Evolutionary conservation across 2,329 filamentous ascomycete genomes (phyloP), one percentile per base, ranked within the genome.

Genomic region (Blastomyces gilchristii): DNA sequence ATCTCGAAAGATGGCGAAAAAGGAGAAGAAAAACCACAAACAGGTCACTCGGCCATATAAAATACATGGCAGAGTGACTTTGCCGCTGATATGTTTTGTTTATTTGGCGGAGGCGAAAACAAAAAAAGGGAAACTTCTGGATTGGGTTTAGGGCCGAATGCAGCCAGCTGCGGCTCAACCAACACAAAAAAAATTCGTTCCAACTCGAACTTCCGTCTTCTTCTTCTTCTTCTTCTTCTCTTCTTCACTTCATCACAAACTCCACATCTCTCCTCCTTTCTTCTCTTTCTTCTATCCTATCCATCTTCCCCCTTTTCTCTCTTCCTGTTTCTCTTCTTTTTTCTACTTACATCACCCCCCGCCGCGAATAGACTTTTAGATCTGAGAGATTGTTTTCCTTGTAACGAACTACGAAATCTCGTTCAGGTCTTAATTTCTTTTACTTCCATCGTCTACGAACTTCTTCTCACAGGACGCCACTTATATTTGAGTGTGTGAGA

Each of bases 351-450:
- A 37, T 34, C 31, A 7, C 7, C 6, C 39, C 16, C 56, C 41
- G 31, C 22, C 43, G 43, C 28, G 52, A n/a, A 61, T 56, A 62
- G 28, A 62, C 34, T 58, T 54, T 31, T 64, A 63, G 62, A 63
- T 58, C 54, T 62, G 59, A 58, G 63, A 64, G 63, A 62, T 41
- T 58, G 25, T 54, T 47, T 58, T 54, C n/a, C 34, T 43, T 54
- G 43, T 63, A 47, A 28, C 52, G 53, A 57, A 57, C 59, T 58
- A 57, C 53, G 58, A 43, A 58, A 47, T 52, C 31, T 50, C 45
- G 37, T 62, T 54, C 69, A 68, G 47, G 63, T 65, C 67, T 64
- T 69, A 65, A 65, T 68, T 65, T 68, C 69, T 70, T 66, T 68
- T 71, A 68, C 67, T 69, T 69, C 45, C 58, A 50, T 63, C 62